Base-by-base conservation (phyloP, 73 alveolate genomes). In the Blepharisma stoltei region DNA sequence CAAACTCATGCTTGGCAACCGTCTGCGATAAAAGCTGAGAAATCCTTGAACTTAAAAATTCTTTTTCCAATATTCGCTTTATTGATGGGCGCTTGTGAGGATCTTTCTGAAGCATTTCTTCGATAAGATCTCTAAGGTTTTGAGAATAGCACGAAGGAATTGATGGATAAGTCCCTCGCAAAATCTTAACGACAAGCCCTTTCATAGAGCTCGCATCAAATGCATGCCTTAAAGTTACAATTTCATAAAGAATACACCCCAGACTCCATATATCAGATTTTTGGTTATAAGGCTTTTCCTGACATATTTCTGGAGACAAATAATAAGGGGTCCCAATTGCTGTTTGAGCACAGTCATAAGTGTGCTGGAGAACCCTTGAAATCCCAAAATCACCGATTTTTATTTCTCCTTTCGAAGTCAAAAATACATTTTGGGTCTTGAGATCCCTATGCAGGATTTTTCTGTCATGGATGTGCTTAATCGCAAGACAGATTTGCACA, bases 281-380 rank as follows among this genome's bases (percentile, higher is more conserved):
- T 79, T 94, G 82, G 78, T 91, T 96, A 90, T 97, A 97, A 0
- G 99, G 99, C 84, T 91, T 93, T 76, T 89, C 98, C 54, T 89
- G 88, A 46, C 99, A 95, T 6, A 97, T 96, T 81, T 97, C 99
- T 14, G 99, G 99, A 0, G 99, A 88, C 67, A 95, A 82, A 80
- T 96, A 97, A 88, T 92, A 97, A 21, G 99, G 99, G 1, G 99
- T 97, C 21, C 99, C 99, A 81, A 97, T 94, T 4, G 98, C 97
- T 6, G 99, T 96, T 78, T 86, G 81, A 6, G 99, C 99, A 73
- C 96, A 92, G 60, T 95, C 99, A 92, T 86, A 88, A 14, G 99
- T 93, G 82, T 90, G 94, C 70, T 94, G 83, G 55, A 96, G 88
- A 4, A 90, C 95, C 78, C 97, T 83, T 6, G 99, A 95, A 54